Conservation (phyloP, 306 rosid species). For the Lagenaria siceraria region DNA sequence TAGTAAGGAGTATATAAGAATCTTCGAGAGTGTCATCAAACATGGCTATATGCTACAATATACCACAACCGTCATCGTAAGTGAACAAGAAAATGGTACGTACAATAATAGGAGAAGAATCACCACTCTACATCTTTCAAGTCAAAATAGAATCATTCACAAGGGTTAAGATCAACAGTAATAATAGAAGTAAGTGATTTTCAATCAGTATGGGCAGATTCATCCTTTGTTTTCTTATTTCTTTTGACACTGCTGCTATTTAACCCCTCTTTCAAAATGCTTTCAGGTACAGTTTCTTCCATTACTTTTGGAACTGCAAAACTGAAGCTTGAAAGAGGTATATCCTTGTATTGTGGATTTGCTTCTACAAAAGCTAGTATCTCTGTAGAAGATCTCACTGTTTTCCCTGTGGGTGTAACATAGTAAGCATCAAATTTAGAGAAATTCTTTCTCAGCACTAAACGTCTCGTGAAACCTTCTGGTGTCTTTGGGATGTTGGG, state of each 20-base stretch:
- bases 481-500: conserved; percentile 76
- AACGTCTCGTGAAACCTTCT: conserved; percentile 50
- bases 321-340: conserved; percentile 34
- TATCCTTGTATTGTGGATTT: conserved; percentile 30
- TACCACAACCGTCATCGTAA: neutral
- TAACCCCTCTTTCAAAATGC: conserved; percentile 23
- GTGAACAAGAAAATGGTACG: neutral
- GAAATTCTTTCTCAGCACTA: conserved; percentile 65
- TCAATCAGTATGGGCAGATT: neutral
- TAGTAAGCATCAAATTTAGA: conserved; percentile 72
- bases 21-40: too few relatives aligned
- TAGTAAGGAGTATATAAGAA: too few relatives aligned
- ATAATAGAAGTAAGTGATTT: neutral
- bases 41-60: neutral
- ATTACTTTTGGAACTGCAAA: conserved; percentile 60
- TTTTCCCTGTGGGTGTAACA: conserved; percentile 58
- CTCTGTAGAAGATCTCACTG: conserved; percentile 59
- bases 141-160: neutral
- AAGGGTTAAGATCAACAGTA: neutral
- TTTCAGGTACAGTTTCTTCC: conserved; percentile 67
- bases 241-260: conserved; percentile 22
- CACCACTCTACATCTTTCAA: neutral
- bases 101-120: neutral
- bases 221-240: conserved; percentile 16
- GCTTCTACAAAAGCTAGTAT: conserved; percentile 36